Conservation (phyloP, 805 yeast genomes). For the Teunomyces funiuensis region DNA sequence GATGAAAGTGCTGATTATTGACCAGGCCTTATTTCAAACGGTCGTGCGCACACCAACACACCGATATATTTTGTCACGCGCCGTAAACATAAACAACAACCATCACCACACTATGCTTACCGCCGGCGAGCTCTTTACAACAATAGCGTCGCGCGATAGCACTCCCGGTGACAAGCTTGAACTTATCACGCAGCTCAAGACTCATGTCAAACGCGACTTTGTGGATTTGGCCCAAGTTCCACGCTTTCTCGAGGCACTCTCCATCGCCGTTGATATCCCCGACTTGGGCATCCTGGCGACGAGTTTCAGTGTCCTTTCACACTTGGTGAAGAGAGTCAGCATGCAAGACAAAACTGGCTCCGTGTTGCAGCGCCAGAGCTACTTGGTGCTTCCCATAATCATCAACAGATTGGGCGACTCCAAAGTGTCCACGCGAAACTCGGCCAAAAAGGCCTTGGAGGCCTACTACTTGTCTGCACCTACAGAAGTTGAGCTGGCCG, state of each 20-base stretch:
- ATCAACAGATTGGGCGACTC: slow-evolving; percentile 46
- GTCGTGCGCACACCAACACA: no score
- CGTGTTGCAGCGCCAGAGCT: slow-evolving; percentile 42
- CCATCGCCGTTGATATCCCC: slow-evolving; percentile 42
- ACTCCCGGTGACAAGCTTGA: slow-evolving; percentile 16
- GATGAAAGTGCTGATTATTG: no score
- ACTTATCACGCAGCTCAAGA: slow-evolving; percentile 40
- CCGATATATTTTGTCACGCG: no score
- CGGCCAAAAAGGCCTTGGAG: slow-evolving; percentile 52
- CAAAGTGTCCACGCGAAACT: slow-evolving; percentile 33
- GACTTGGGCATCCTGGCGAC: slow-evolving; percentile 38
- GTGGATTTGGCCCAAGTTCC: slow-evolving; percentile 53
- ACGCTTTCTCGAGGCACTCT: slow-evolving; percentile 49
- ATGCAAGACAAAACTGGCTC: slow-evolving; percentile 49
- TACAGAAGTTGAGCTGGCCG: slow-evolving; percentile 42
- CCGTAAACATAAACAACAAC: slow-evolving; percentile 3
- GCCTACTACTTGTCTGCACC: slow-evolving; percentile 58
- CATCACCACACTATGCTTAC: slow-evolving; percentile 11
- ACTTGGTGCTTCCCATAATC: slow-evolving; percentile 51
- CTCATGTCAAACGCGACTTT: slow-evolving; percentile 54
- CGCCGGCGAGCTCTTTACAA: slow-evolving; percentile 19
- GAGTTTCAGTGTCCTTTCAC: slow-evolving; percentile 54
- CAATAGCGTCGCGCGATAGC: slow-evolving; percentile 15
- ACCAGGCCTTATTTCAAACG: no score
- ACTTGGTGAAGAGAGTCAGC: slow-evolving; percentile 55